These are phyloP conservation scores for Spirogloea muscicola DNA, from an alignment of 139 green algal genomes.

Conservation along the genomic window DNA sequence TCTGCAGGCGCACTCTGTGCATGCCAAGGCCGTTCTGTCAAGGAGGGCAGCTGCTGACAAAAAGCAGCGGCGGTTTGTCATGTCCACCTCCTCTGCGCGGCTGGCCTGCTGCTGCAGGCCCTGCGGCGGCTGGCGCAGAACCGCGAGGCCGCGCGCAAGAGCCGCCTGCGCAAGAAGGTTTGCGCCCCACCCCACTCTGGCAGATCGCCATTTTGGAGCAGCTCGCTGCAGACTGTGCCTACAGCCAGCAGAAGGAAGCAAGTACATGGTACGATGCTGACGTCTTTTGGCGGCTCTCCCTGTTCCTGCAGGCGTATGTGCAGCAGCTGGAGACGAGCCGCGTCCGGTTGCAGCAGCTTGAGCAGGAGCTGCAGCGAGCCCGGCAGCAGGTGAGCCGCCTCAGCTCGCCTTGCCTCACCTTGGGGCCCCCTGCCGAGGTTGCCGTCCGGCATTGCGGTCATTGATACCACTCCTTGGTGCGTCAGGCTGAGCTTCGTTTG, in stretches of 20 bases:
- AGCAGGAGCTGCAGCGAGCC: conserved; percentile 25
- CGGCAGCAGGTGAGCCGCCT: conserved; percentile 30
- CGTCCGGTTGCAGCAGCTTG: conserved; percentile 39
- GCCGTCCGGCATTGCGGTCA: too few species aligned
- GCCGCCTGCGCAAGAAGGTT: conserved; percentile 42
- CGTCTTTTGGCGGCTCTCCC: background rate
- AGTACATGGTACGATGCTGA: conserved; percentile 8
- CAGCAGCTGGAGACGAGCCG: conserved; percentile 40
- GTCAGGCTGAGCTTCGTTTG: too few species aligned
- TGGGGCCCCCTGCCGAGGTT: too few species aligned
- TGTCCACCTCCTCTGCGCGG: background rate
- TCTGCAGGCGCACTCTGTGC: background rate
- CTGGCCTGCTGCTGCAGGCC: conserved; percentile 7
- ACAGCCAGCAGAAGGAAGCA: background rate
- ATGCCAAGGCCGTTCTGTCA: too few species aligned
- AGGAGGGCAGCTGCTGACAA: too few species aligned
- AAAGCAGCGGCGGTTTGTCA: background rate
- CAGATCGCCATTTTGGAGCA: background rate
- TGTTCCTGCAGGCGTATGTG: conserved; percentile 27
- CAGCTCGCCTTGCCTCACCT: too few species aligned
- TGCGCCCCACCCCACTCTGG: background rate
- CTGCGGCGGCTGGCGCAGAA: conserved; percentile 41
- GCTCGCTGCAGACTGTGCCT: background rate
- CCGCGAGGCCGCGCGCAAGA: conserved; percentile 39
- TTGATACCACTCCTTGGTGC: too few species aligned